Evolutionary conservation across 768 basidiomycete species (phyloP).

Genomic region (Rhizopogon rudus): DNA sequence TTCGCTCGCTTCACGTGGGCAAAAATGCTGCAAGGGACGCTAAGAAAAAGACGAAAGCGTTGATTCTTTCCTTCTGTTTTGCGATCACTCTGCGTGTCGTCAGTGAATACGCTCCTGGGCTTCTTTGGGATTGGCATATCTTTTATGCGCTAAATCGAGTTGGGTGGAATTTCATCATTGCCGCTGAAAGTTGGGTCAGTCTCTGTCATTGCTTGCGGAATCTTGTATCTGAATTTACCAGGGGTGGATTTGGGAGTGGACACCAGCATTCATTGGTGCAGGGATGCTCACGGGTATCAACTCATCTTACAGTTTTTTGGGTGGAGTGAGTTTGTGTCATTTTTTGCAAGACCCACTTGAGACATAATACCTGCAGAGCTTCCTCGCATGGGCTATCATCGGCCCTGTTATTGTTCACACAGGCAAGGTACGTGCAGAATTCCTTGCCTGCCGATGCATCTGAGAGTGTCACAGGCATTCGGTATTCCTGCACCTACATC

Average conservation of each 20-base stretch:
- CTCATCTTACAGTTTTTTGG: slow-evolving; percentile 48
- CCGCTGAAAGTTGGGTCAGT: slow-evolving; percentile 54
- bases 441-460: not conserved
- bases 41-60: slow-evolving; percentile 49
- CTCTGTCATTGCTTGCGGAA: not conserved
- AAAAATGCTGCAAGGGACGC: slow-evolving; percentile 45
- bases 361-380: slow-evolving; percentile 29
- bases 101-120: slow-evolving; percentile 55
- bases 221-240: slow-evolving; percentile 18
- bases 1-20: slow-evolving; percentile 54
- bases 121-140: slow-evolving; percentile 60
- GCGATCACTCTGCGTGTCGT: slow-evolving; percentile 51
- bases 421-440: slow-evolving; percentile 24
- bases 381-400: slow-evolving; percentile 62
- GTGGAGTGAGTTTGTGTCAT: slow-evolving; percentile 30
- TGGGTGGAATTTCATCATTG: slow-evolving; percentile 57
- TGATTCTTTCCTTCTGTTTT: slow-evolving; percentile 41
- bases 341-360: not conserved
- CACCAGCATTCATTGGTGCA: slow-evolving; percentile 55
- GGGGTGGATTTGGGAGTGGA: slow-evolving; percentile 26
- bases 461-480: slow-evolving; percentile 10
- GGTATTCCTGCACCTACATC: slow-evolving; percentile 8
- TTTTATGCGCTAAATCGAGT: slow-evolving; percentile 56
- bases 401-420: slow-evolving; percentile 48
- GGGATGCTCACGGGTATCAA: slow-evolving; percentile 57